These are phyloP conservation scores for Nothophaeocryptopus gaeumannii DNA, from an alignment of 2,329 filamentous ascomycete species.

Conservation along the genomic window DNA sequence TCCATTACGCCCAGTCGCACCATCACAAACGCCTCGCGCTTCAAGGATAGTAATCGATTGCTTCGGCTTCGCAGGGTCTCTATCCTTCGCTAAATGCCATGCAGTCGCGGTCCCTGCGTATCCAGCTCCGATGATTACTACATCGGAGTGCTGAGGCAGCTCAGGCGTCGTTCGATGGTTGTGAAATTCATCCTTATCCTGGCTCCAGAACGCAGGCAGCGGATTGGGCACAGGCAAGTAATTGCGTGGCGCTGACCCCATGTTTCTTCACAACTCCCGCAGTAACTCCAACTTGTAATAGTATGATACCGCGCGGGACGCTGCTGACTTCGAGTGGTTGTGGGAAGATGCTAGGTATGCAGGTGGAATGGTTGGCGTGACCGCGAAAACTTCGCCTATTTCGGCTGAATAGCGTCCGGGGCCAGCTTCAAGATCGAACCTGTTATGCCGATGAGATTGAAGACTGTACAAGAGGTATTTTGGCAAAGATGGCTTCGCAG, in stretches of 20 bases:
- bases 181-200: slow-evolving; percentile 37
- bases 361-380: not conserved
- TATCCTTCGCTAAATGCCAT: slow-evolving; percentile 13
- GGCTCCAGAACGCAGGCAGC: slow-evolving; percentile 38
- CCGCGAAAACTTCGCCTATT: slow-evolving; percentile 1
- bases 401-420: not conserved
- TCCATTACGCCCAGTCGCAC: slow-evolving; percentile 7
- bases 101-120: slow-evolving; percentile 14
- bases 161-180: slow-evolving; percentile 61
- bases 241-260: slow-evolving; percentile 8
- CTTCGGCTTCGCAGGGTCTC: not conserved
- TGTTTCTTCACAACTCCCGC: not conserved
- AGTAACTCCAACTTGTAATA: not conserved
- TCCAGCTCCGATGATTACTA: slow-evolving; percentile 16
- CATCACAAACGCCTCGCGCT: slow-evolving; percentile 16
- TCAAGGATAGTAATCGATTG: slow-evolving; percentile 13
- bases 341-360: slow-evolving; percentile 4
- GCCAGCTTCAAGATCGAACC: too few species aligned
- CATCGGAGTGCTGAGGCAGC: slow-evolving; percentile 49
- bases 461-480: too few species aligned
- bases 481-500: too few species aligned
- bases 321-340: not conserved
- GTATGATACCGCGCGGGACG: slow-evolving; percentile 6
- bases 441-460: too few species aligned
- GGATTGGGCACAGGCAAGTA: slow-evolving; percentile 7